phyloP scores from a whole-genome alignment of 140 eudicot genomes.

The Senecio squalidus region DNA sequence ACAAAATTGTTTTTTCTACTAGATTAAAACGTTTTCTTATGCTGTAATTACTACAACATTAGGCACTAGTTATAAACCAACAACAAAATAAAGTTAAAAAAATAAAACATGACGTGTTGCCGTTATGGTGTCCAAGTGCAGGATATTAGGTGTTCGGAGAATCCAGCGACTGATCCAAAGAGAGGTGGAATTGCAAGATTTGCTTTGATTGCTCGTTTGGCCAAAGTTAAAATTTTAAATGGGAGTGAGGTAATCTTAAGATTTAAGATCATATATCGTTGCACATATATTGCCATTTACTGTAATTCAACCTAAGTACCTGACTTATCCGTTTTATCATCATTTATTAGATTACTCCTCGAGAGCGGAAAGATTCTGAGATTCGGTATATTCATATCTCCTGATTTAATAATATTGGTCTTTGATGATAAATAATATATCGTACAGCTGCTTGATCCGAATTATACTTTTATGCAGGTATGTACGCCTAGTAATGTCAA shows the following conservation, averaged over 20 bases:
- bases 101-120: neutral
- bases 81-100: neutral
- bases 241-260: slow-evolving; percentile 99
- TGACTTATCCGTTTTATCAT: slow-evolving; percentile 19
- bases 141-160: slow-evolving; percentile 87
- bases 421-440: neutral
- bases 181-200: slow-evolving; percentile 74
- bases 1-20: too few species aligned
- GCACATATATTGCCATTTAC: neutral
- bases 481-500: slow-evolving; percentile 85
- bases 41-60: neutral
- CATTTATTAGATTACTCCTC: slow-evolving; percentile 55
- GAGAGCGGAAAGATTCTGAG: slow-evolving; percentile 95
- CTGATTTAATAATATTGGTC: slow-evolving; percentile 4
- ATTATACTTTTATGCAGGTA: slow-evolving; percentile 46
- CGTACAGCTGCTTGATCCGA: neutral
- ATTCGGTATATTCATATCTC: slow-evolving; percentile 50
- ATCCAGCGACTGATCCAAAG: slow-evolving; percentile 73
- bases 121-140: slow-evolving; percentile 18
- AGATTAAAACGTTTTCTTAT: too few species aligned
- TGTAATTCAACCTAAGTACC: neutral
- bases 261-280: neutral
- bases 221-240: slow-evolving; percentile 60
- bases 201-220: slow-evolving; percentile 79
- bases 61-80: neutral